phyloP scores from a whole-genome alignment of 805 yeast species.

The Saturnispora mendoncae region DNA sequence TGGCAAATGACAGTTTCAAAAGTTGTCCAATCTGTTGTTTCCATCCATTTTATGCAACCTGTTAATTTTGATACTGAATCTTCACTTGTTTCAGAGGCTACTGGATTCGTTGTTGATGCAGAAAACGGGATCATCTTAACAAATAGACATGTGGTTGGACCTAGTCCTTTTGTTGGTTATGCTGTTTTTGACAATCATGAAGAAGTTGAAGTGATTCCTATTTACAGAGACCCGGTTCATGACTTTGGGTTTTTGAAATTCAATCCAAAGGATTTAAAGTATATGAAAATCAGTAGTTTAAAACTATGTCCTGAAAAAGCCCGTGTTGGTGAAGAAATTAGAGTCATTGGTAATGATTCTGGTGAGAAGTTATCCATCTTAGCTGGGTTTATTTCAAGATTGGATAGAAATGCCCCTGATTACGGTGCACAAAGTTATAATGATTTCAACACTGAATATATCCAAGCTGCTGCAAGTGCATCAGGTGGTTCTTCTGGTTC shows the following conservation, averaged over 20 bases:
- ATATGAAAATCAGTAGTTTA: slow-evolving; percentile 61
- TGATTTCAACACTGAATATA: slow-evolving; percentile 89
- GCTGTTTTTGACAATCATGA: slow-evolving; percentile 93
- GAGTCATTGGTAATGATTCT: slow-evolving; percentile 94
- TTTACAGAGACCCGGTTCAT: slow-evolving; percentile 90
- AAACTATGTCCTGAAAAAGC: slow-evolving; percentile 74
- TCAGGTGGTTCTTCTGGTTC: slow-evolving; percentile 95
- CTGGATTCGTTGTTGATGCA: slow-evolving; percentile 89
- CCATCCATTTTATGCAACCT: slow-evolving; percentile 84
- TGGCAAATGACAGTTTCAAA: slow-evolving; percentile 80
- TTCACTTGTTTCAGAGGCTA: slow-evolving; percentile 80
- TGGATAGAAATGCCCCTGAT: slow-evolving; percentile 92
- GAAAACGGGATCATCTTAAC: slow-evolving; percentile 76
- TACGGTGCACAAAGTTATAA: slow-evolving; percentile 83
- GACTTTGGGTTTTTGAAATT: slow-evolving; percentile 87
- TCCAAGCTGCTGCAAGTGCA: slow-evolving; percentile 93
- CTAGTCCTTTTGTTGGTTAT: slow-evolving; percentile 88
- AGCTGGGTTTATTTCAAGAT: slow-evolving; percentile 75
- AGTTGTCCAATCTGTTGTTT: slow-evolving; percentile 80
- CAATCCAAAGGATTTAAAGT: slow-evolving; percentile 61
- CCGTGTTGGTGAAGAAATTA: slow-evolving; percentile 83
- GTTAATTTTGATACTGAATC: slow-evolving; percentile 79
- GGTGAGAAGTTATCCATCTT: slow-evolving; percentile 87
- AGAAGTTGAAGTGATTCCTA: slow-evolving; percentile 77
- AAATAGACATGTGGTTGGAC: slow-evolving; percentile 90